phyloP scores from a whole-genome alignment of 768 basidiomycete species.

The Xerocomus spinulosus region DNA sequence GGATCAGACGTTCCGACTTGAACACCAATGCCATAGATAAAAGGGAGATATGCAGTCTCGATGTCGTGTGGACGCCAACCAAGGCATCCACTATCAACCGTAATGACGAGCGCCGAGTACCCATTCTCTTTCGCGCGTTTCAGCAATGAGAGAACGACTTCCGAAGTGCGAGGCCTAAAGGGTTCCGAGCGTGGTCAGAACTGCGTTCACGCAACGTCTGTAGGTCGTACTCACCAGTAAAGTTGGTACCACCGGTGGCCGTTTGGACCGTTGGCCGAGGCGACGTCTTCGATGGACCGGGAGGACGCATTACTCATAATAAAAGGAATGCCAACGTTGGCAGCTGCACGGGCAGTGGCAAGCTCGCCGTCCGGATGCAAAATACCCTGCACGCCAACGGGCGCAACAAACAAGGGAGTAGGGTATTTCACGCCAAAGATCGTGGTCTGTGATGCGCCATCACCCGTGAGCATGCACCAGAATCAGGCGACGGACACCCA shows the following conservation, averaged over 20 bases:
- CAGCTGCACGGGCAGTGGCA: neutral
- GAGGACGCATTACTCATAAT: slow-evolving; percentile 20
- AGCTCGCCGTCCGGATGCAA: neutral
- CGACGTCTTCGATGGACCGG: slow-evolving; percentile 48
- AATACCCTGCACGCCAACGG: neutral
- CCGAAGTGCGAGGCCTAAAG: slow-evolving; percentile 28
- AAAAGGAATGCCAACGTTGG: neutral
- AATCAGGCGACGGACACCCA: neutral
- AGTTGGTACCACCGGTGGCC: slow-evolving; percentile 48
- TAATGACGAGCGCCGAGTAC: slow-evolving; percentile 42
- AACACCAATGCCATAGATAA: slow-evolving; percentile 34
- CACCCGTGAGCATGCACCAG: neutral
- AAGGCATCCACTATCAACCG: slow-evolving; percentile 40
- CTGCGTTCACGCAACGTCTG: too few species aligned
- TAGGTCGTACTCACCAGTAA: slow-evolving; percentile 44
- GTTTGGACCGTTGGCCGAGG: slow-evolving; percentile 37
- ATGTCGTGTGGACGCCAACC: slow-evolving; percentile 46
- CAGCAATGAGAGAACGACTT: slow-evolving; percentile 39
- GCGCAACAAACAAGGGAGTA: neutral
- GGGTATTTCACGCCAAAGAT: neutral
- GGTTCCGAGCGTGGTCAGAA: too few species aligned
- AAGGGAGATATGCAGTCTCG: slow-evolving; percentile 36
- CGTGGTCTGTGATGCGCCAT: neutral
- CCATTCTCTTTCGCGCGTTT: slow-evolving; percentile 39
- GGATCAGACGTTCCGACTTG: slow-evolving; percentile 44